Evolutionary conservation across 1,284 basidiomycete species (phyloP), one percentile per base, ranked within the genome.

Genomic region (Pyrrhoderma noxium): DNA sequence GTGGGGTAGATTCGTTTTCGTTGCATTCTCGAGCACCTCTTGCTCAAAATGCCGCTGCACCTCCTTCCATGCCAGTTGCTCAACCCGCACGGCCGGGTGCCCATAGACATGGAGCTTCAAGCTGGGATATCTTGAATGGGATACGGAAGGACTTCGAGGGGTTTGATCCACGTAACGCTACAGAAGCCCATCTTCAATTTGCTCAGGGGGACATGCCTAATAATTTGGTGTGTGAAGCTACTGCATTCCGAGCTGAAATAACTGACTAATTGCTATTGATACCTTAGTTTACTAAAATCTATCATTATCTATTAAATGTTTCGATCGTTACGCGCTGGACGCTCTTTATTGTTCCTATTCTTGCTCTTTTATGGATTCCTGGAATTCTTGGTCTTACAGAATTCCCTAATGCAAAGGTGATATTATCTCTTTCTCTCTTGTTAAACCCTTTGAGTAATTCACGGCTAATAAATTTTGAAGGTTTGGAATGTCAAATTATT

Each of bases 281-380:
- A n/a, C n/a, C 34, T 41, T 50, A 84, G 80, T 62, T 80, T 45
- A 64, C 73, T 1, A 76, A 71, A 58, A 60, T 85, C 3, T 90
- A 89, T 65, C 75, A 85, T 58, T 90, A 84, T 67, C 72, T 89
- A n/a, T 60, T 90, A 46, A 84, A 85, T 62, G 75, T 79, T 7
- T 87, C 85, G 11, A 85, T 92, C 62, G 71, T 90, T 47, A 82
- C 88, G 16, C 79, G 90, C 44, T 93, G 89, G 89, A 71, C 80
- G 31, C 58, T 90, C 21, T 91, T 85, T 69, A 88, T 91, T 60
- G 63, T 90, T 18, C 89, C 89, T 2, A 66, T 89, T 14, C 67
- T 88, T 37, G 80, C 63, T 8, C 57, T 90, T 7, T 63, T 92
- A 1, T 92, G 88, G 88, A 85, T 86, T 40, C 82, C 81, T 9